phyloP scores from a whole-genome alignment of 1,284 basidiomycete genomes.

The Ceratobasidium sp. region DNA sequence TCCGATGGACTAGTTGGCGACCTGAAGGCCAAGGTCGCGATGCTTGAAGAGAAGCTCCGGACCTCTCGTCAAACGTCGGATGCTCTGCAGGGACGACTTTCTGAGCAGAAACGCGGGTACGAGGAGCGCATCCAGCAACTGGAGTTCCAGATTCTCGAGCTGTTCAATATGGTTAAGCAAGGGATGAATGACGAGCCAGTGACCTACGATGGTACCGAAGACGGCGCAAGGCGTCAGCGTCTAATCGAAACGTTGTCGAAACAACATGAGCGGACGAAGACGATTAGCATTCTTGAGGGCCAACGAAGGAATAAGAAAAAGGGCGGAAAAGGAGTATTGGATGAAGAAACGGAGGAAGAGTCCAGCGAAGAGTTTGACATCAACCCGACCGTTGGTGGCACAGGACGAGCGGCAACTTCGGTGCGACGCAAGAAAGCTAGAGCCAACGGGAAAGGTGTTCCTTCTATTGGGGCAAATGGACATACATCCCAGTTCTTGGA shows the following conservation, averaged over 20 bases:
- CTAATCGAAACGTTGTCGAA: constrained; percentile 84
- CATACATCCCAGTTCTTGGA: constrained; percentile 88
- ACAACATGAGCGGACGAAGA: constrained; percentile 85
- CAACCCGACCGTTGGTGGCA: constrained; percentile 13
- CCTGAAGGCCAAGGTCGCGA: constrained; percentile 77
- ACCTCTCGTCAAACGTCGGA: constrained; percentile 82
- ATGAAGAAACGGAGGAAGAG: constrained; percentile 51
- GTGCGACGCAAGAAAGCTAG: constrained; percentile 53
- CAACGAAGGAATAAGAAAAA: constrained; percentile 56
- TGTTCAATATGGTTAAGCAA: constrained; percentile 90
- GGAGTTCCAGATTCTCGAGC: constrained; percentile 91
- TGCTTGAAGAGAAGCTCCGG: constrained; percentile 82
- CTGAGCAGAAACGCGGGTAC: constrained; percentile 82
- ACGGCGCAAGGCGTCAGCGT: constrained; percentile 76
- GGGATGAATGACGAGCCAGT: constrained; percentile 62
- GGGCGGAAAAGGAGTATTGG: constrained; percentile 51
- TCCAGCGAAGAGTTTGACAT: constrained; percentile 25
- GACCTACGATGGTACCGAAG: constrained; percentile 44
- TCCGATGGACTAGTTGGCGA: constrained; percentile 85
- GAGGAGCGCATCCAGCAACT: constrained; percentile 89
- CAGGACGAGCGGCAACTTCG: constrained; percentile 38
- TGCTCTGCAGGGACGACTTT: constrained; percentile 80
- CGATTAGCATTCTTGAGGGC: constrained; percentile 87
- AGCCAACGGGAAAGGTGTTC: constrained; percentile 50
- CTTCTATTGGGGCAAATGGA: constrained; percentile 60